Evolutionary conservation across 1,139 yeast species (phyloP).

Genomic region (Scheffersomyces quercinus): DNA sequence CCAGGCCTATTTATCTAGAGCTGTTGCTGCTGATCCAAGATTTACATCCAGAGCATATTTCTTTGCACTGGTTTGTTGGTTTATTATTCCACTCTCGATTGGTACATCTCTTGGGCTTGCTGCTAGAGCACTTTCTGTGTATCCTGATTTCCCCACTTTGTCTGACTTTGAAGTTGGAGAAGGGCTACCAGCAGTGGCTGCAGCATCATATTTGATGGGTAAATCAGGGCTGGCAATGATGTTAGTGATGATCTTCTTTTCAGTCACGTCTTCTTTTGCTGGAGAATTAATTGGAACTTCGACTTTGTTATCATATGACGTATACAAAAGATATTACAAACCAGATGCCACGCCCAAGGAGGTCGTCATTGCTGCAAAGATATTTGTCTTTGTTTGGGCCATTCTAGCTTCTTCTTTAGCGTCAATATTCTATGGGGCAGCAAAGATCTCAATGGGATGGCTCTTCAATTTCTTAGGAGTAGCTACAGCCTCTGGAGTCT

Average conservation of each 20-base stretch:
- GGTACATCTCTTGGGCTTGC: conserved; percentile 45
- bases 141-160: conserved; percentile 28
- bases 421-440: conserved; percentile 39
- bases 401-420: conserved; percentile 38
- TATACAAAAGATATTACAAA: conserved; percentile 45
- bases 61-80: conserved; percentile 48
- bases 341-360: conserved; percentile 43
- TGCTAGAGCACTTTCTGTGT: conserved; percentile 29
- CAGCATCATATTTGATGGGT: conserved; percentile 44
- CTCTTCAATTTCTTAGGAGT: conserved; percentile 44
- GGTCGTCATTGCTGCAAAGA: conserved; percentile 40
- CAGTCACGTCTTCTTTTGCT: conserved; percentile 51
- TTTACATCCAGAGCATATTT: conserved; percentile 41
- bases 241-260: conserved; percentile 47
- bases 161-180: conserved; percentile 25
- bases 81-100: conserved; percentile 37
- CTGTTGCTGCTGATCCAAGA: conserved; percentile 40
- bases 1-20: conserved; percentile 45
- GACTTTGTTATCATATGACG: conserved; percentile 46
- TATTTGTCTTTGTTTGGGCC: conserved; percentile 32
- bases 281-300: conserved; percentile 52
- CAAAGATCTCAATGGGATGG: conserved; percentile 28
- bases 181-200: conserved; percentile 46
- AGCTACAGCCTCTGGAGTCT: conserved; percentile 42
- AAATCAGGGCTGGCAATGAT: conserved; percentile 44